These are phyloP conservation scores for Schoenoplectus tabernaemontani DNA, from an alignment of 202 grass and related monocot genomes.

Conservation along the genomic window DNA sequence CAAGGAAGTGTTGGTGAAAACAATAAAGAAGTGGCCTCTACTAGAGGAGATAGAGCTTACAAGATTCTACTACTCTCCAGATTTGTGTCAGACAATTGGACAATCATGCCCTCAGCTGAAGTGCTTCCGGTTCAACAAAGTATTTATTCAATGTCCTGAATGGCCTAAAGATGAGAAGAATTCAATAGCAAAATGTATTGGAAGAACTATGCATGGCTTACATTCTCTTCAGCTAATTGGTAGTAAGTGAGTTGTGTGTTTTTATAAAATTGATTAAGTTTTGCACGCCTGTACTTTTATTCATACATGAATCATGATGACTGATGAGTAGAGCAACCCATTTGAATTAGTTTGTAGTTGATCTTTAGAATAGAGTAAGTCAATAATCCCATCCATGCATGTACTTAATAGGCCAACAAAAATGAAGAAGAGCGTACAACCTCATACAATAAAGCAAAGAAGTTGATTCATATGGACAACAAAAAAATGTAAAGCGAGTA, in stretches of 20 bases:
- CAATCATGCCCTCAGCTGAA: slow-evolving; percentile 41
- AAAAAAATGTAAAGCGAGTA: background rate
- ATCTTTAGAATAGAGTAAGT: too few species aligned
- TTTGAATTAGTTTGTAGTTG: background rate
- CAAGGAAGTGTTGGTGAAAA: background rate
- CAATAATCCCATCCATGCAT: too few species aligned
- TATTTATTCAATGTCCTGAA: background rate
- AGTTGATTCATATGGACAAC: too few species aligned
- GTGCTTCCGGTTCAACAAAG: slow-evolving; percentile 37
- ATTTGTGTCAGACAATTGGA: slow-evolving; percentile 22
- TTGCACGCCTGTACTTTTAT: background rate
- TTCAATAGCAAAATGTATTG: slow-evolving; percentile 38
- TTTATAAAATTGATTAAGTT: background rate
- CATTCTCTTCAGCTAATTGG: slow-evolving; percentile 51
- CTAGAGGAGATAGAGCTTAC: background rate
- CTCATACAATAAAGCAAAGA: too few species aligned
- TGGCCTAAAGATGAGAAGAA: background rate
- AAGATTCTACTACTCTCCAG: background rate
- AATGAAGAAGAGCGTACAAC: too few species aligned
- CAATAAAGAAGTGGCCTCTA: background rate
- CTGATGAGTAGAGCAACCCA: background rate
- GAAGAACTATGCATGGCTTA: slow-evolving; percentile 43
- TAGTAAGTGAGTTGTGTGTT: slow-evolving; percentile 1
- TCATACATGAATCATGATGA: background rate
- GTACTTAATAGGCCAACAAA: too few species aligned